A percentile compares a stretch with the other conserved stretches of the same genome.
Evolutionary conservation across 768 basidiomycete genomes (phyloP).

Genomic region (Lentinus tigrinus): DNA sequence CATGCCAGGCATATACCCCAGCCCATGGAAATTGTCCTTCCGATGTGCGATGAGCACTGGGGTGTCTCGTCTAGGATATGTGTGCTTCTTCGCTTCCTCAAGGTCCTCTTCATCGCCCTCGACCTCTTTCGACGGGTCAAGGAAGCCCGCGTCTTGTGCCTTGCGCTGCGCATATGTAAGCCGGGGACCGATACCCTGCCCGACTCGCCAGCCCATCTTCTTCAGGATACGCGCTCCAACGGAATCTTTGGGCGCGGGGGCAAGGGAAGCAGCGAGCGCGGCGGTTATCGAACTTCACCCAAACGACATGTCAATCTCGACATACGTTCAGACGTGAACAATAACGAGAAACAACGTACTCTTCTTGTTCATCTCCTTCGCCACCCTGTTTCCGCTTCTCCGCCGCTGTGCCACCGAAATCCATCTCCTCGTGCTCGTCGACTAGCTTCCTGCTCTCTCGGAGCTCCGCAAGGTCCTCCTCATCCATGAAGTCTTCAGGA

Average conservation of each 20-base stretch:
- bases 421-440: constrained; percentile 79
- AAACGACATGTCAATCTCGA: background rate
- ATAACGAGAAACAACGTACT: constrained; percentile 43
- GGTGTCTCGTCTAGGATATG: constrained; percentile 82
- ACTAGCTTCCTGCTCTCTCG: constrained; percentile 72
- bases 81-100: constrained; percentile 84
- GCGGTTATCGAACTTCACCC: constrained; percentile 56
- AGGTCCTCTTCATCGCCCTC: constrained; percentile 59
- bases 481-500: constrained; percentile 98
- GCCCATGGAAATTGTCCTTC: constrained; percentile 77
- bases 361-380: constrained; percentile 52
- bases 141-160: constrained; percentile 58
- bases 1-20: constrained; percentile 75
- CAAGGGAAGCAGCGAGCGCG: constrained; percentile 62
- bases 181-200: constrained; percentile 92
- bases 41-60: constrained; percentile 56
- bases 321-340: background rate
- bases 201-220: constrained; percentile 94
- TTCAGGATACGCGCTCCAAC: constrained; percentile 82
- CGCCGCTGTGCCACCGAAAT: constrained; percentile 55
- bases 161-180: constrained; percentile 74
- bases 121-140: constrained; percentile 50
- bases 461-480: constrained; percentile 88
- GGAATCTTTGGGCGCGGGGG: constrained; percentile 76
- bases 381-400: constrained; percentile 37